Evolutionary conservation across 1,284 basidiomycete genomes (phyloP), one percentile per base, ranked within the genome.

Genomic region (Tilletia caries): DNA sequence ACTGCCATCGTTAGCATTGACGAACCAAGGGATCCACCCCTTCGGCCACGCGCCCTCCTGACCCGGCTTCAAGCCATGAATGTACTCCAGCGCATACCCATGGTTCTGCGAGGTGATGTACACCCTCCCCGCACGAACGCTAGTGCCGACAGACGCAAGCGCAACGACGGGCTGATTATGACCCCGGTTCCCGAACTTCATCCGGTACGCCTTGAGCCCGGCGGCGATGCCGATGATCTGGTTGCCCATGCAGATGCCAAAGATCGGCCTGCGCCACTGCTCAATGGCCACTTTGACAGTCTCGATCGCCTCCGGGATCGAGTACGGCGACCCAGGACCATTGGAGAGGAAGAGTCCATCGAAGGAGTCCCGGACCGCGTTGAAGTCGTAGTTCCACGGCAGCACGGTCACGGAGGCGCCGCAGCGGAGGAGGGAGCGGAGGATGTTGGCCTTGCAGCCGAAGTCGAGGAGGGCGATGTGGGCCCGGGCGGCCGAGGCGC

Each of bases 141-240:
- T 93, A 70, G 75, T 78, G 3, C 95, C 93, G 8, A 91, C 89
- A 46, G 89, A 90, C 43, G 93, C 92, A 67, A 98, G 87, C 29
- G 95, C 95, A 43, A 98, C 88, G 20, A 98, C 95, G 50, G 95
- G 95, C 84, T 98, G 95, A 84, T 98, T 98, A 85, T 98, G 96
- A n/a, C 95, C 95, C 79, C 95, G 91, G 85, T 98, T 98, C 33
- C 95, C 95, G 81, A 98, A 98, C 25, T 90, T 92, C 93, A 96
- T 96, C 41, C 94, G 88, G 84, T 98, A 98, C 6, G 95, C 93
- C 79, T 97, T 93, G 72, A 98, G 85, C 54, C 96, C 96, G 25
- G 94, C 95, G 20, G 95, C 95, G 86, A 98, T 91, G 65, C 96
- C 95, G 77, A 98, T 92, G 77, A 98, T 89, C 67, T 81, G 80